Base-by-base conservation (phyloP, 768 basidiomycete genomes). In the Podaxis rugospora region DNA sequence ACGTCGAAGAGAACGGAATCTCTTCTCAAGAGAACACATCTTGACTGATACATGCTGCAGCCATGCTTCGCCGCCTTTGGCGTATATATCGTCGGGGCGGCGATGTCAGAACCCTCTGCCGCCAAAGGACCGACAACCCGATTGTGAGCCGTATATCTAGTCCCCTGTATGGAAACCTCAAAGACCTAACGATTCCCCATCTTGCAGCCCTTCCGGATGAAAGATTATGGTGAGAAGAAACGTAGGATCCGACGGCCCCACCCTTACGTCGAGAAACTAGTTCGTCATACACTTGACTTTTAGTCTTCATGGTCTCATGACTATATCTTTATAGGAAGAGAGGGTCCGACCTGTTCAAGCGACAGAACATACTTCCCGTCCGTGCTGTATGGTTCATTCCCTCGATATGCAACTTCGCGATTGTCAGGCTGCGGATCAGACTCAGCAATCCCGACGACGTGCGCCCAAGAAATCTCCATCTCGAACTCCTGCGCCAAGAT, bases 61-160 rank as follows among this genome's bases (percentile, higher is more conserved):
- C 11, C 28, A 25, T 36, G 32, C 50, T 5, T 11, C n/a, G 39
- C 23, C 5, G 3, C 9, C 27, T 36, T 21, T 35, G 18, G 16
- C n/a, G 18, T 57, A 57, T 49, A 50, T 57, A 57, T 57, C 56
- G 13, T 39, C 25, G 42, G 47, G n/a, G n/a, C 42, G 28, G 40
- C 27, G n/a, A 47, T 49, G n/a, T 3, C 2, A 16, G 23, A 25
- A 36, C n/a, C n/a, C 27, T 35, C 28, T 40, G 36, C 56, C 47
- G 47, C 46, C 47, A 9, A 18, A 23, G 32, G 28, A 39, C 32
- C 32, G 16, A 10, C 32, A 11, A 23, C 23, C 23, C 23, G 23
- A 9, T 37, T 47, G 56, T 49, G 47, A 37, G 47, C 25, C 56
- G 44, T 57, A 57, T 57, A 50, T 37, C 32, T 25, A 36, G n/a